Conservation (phyloP, 208 protist genomes). For the Wallacemonas collosoma region DNA sequence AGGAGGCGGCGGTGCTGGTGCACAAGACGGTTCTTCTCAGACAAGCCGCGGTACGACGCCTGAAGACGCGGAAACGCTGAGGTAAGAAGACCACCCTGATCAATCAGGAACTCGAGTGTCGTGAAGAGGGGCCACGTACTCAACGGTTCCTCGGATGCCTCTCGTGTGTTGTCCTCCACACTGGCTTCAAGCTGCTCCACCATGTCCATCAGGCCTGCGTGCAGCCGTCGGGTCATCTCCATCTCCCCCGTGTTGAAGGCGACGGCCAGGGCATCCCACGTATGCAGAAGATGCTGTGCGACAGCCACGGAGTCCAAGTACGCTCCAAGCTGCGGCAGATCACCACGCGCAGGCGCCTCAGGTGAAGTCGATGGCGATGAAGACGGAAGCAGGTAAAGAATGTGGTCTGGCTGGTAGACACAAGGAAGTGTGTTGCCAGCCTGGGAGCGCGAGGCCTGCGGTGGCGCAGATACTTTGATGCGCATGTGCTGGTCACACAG, state of each 20-base stretch:
- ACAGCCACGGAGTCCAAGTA: slow-evolving; percentile 67
- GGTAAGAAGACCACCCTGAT: slow-evolving; percentile 62
- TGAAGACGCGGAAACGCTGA: slow-evolving; percentile 59
- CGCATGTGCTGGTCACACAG: slow-evolving; percentile 34
- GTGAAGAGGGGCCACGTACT: slow-evolving; percentile 76
- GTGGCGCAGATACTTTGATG: slow-evolving; percentile 20
- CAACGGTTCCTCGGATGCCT: slow-evolving; percentile 22
- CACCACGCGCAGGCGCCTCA: neutral
- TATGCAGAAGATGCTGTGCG: slow-evolving; percentile 33
- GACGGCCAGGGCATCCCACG: slow-evolving; percentile 57
- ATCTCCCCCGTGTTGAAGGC: slow-evolving; percentile 45
- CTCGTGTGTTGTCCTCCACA: slow-evolving; percentile 19
- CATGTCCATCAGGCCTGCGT: slow-evolving; percentile 54
- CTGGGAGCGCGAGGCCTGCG: slow-evolving; percentile 5
- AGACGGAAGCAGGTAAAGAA: slow-evolving; percentile 42
- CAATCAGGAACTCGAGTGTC: slow-evolving; percentile 63
- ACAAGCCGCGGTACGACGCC: slow-evolving; percentile 36
- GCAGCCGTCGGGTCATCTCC: slow-evolving; percentile 46
- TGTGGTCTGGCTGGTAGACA: slow-evolving; percentile 52
- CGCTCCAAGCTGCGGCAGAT: slow-evolving; percentile 19
- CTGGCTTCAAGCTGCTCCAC: slow-evolving; percentile 51
- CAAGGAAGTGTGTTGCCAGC: slow-evolving; percentile 5
- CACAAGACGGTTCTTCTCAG: slow-evolving; percentile 28
- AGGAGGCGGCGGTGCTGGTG: slow-evolving; percentile 57
- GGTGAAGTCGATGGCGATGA: neutral